These are phyloP conservation scores for Tinospora cordifolia DNA, from an alignment of 164 flowering plant genomes.

Conservation along the genomic window DNA sequence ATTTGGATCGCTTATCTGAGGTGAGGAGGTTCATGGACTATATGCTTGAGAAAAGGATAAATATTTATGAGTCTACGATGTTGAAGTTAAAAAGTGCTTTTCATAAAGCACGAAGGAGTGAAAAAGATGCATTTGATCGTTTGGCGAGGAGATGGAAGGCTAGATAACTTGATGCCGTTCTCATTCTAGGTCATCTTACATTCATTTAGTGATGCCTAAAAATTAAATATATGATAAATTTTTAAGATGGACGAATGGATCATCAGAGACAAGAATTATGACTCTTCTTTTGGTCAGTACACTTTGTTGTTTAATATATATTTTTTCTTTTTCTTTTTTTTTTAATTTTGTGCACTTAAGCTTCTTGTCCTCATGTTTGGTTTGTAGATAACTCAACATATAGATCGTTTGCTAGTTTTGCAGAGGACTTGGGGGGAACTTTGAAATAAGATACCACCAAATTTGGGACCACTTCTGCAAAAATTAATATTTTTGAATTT, in stretches of 20 bases:
- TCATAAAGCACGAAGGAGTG: conserved; percentile 39
- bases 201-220: neutral
- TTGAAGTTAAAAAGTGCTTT: conserved; percentile 41
- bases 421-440: neutral
- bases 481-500: too few species aligned
- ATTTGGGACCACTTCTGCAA: neutral
- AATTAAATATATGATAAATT: neutral
- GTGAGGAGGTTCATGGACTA: conserved; percentile 40
- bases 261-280: neutral
- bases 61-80: conserved; percentile 57
- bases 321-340: too few species aligned
- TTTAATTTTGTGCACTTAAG: neutral
- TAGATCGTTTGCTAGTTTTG: neutral
- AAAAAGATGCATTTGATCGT: conserved; percentile 39
- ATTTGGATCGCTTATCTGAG: conserved; percentile 43
- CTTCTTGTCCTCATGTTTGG: neutral
- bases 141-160: conserved; percentile 49
- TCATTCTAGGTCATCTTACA: neutral
- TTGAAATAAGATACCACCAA: neutral
- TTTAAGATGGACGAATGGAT: neutral
- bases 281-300: neutral
- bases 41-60: conserved; percentile 48
- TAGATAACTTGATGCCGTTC: neutral
- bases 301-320: neutral
- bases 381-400: neutral